Evolutionary conservation across 2,329 filamentous ascomycete species (phyloP), one percentile per base, ranked within the genome.

Genomic region (Blastomyces emzantsi): DNA sequence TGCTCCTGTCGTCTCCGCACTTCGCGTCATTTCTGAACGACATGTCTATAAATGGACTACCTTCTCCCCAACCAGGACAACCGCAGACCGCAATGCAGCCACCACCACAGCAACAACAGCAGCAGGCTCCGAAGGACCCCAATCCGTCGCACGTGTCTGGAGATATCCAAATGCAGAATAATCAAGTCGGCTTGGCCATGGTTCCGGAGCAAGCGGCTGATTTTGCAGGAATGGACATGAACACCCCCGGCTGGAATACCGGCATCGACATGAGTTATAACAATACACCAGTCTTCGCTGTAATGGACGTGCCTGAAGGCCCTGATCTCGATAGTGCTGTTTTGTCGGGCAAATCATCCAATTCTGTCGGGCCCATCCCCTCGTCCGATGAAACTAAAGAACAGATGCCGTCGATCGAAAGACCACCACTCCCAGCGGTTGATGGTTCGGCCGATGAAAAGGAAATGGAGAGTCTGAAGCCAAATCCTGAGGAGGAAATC

Each of bases 21-120:
- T 96, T 97, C 77, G 91, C 85, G 67, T 88, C 85, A 78, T 92
- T 90, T 73, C 82, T 97, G 55, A 85, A 90, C 70, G 83, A 87
- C 61, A 81, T 91, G 47, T 87, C 85, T 75, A 76, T 80, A 68
- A 87, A 86, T 71, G 83, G 85, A 19, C 62, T 76, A n/a, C 73
- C 77, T 47, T 76, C 73, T 11, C 61, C 66, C 1, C 70, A 80
- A 62, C 70, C 72, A 62, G 69, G 75, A 52, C 66, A 69, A 49
- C 65, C 65, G 15, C 70, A 79, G 67, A 11, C 33, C 11, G 75
- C 79, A 62, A 74, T 78, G 19, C 68, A 70, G 28, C 69, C 70
- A 11, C 68, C 71, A 61, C 71, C 72, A 63, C 74, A 75, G 45
- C 72, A 75, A 56, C 67, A 73, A n/a, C 79, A 78, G 64, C 78